Conservation (phyloP, 2,329 filamentous ascomycete genomes). For the Cladosporium sp. region DNA sequence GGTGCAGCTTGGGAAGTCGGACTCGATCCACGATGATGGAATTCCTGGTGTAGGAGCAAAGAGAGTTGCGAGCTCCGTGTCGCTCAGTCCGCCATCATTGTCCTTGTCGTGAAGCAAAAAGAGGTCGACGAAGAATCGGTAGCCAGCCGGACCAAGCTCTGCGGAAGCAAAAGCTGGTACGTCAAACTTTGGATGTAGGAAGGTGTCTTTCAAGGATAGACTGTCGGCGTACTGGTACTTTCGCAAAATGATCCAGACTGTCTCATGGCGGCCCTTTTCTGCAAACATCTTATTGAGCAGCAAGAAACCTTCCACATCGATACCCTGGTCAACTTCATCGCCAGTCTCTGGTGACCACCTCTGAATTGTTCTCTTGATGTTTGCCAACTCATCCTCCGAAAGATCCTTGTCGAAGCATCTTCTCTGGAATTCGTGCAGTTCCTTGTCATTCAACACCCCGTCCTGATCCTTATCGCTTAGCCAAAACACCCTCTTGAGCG, state of each 20-base stretch:
- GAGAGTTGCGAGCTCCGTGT: constrained; percentile 75
- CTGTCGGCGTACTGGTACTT: constrained; percentile 97
- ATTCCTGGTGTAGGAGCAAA: constrained; percentile 92
- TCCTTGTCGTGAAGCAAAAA: constrained; percentile 96
- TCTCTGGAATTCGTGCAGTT: constrained; percentile 84
- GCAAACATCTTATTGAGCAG: constrained; percentile 93
- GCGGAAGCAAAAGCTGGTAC: constrained; percentile 89
- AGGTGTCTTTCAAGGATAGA: constrained; percentile 82
- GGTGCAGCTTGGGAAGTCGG: constrained; percentile 85
- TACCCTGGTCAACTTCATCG: constrained; percentile 57
- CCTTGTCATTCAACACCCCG: constrained; percentile 81
- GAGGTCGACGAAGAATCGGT: constrained; percentile 94
- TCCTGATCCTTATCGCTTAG: constrained; percentile 96
- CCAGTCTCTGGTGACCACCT: constrained; percentile 40
- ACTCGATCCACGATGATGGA: constrained; percentile 80
- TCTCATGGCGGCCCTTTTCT: constrained; percentile 95
- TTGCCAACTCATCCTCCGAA: constrained; percentile 73
- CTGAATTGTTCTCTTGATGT: constrained; percentile 84
- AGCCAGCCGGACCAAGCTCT: constrained; percentile 88
- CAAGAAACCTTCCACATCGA: constrained; percentile 79
- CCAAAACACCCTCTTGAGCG: constrained; percentile 87
- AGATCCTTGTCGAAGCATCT: constrained; percentile 90
- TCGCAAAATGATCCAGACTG: constrained; percentile 93
- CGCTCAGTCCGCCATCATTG: constrained; percentile 90
- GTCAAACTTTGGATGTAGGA: constrained; percentile 89